Evolutionary conservation across 768 basidiomycete genomes (phyloP), one percentile per base, ranked within the genome.

Genomic region (Tephrocybe rancida): DNA sequence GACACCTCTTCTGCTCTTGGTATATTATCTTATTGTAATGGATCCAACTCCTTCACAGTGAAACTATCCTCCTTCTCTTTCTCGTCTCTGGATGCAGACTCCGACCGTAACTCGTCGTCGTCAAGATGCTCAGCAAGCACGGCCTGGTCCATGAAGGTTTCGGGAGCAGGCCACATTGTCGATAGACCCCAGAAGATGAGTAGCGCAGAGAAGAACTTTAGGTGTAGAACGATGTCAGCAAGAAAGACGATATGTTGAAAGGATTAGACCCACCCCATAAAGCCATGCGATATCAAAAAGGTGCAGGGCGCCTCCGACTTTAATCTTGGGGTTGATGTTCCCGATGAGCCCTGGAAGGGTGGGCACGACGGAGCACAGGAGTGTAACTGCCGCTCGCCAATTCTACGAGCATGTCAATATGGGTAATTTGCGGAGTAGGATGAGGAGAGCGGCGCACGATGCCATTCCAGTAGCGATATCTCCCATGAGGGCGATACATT

Each of bases 401-500:
- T 95, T 95, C 88, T 91, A 25, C 35, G 25, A 19, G 14, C 34
- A 30, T 22, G 13, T 45, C 14, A 39, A 11, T 37, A 26, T 6
- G 6, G 14, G 16, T n/a, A 8, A n/a, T 13, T 30, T 10, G 2
- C 0, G 19, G 10, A 45, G 25, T 16, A 30, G 7, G 43, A 51
- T 26, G 13, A 37, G 35, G 19, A 34, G 22, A 27, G 18, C 9
- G 6, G 74, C 85, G 57, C 63, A 90, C 90, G 45, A 88, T 77
- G 47, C 92, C 92, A 37, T 76, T 76, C 61, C 74, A 83, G 67
- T 93, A 95, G n/a, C 79, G 72, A 67, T 95, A 95, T 50, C 88
- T 77, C 0, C 91, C 91, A 34, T 84, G 72, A 8, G 88, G 90
- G 58, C 83, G 78, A 64, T 95, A 96, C 80, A 95, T 87, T 3